Conservation (phyloP, 2,329 filamentous ascomycete species). For the Stagonosporopsis tanaceti region DNA sequence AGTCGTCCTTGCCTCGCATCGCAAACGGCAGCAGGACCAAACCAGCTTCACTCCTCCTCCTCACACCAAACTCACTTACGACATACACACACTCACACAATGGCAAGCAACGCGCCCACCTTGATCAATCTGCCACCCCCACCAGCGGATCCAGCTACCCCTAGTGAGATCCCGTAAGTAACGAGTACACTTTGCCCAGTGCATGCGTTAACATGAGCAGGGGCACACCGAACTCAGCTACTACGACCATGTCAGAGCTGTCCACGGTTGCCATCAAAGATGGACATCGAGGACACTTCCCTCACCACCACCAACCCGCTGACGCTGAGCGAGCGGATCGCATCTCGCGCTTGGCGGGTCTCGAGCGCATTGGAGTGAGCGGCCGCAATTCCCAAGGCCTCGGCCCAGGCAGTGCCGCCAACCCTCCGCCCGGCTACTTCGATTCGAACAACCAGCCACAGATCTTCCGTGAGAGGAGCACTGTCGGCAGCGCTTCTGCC, state of each 20-base stretch:
- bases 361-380: slow-evolving; percentile 84
- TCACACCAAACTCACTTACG: not conserved
- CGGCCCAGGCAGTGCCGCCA: slow-evolving; percentile 54
- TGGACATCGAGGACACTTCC: slow-evolving; percentile 83
- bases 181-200: no score
- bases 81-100: slow-evolving; percentile 22
- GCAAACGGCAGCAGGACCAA: slow-evolving; percentile 4
- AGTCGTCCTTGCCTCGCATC: slow-evolving; percentile 12
- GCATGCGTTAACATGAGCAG: slow-evolving; percentile 54
- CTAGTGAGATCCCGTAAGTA: slow-evolving; percentile 86
- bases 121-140: slow-evolving; percentile 86
- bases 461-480: slow-evolving; percentile 79
- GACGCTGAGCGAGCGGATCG: slow-evolving; percentile 94
- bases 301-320: slow-evolving; percentile 71
- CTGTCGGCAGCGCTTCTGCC: slow-evolving; percentile 88
- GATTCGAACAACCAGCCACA: slow-evolving; percentile 73
- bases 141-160: slow-evolving; percentile 82
- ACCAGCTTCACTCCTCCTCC: not conserved
- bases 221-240: slow-evolving; percentile 91
- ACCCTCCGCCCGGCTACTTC: slow-evolving; percentile 71
- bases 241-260: slow-evolving; percentile 88
- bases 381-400: slow-evolving; percentile 61
- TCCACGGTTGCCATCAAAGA: slow-evolving; percentile 97
- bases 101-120: slow-evolving; percentile 63
- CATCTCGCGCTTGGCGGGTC: slow-evolving; percentile 91